Percentiles rank a stretch among this genome's conserved stretches.
These are phyloP conservation scores for Lepidium aucheri DNA, from an alignment of 345 rosid genomes.

Conservation along the genomic window DNA sequence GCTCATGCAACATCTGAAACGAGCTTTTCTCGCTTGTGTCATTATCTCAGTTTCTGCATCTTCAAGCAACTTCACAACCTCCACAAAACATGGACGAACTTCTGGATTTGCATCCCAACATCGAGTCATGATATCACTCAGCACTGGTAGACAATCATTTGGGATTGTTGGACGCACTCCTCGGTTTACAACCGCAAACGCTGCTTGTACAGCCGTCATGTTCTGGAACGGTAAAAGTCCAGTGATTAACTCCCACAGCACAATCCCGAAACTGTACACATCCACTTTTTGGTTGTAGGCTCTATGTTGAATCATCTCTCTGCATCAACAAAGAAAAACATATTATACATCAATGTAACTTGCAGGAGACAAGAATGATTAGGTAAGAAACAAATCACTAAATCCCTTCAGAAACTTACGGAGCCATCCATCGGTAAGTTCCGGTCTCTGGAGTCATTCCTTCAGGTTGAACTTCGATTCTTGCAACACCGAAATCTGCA, in stretches of 20 bases:
- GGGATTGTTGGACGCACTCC: conserved; percentile 33
- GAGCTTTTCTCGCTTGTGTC: conserved; percentile 35
- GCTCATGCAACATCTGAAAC: conserved; percentile 40
- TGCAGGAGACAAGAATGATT: neutral
- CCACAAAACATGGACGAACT: conserved; percentile 31
- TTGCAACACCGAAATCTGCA: conserved; percentile 45
- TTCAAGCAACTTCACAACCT: conserved; percentile 35
- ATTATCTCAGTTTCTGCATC: conserved; percentile 33
- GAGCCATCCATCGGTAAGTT: conserved; percentile 51
- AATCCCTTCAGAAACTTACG: conserved; percentile 28
- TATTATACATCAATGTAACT: neutral
- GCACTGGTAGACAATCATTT: conserved; percentile 31
- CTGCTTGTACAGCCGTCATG: conserved; percentile 38
- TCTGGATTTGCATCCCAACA: conserved; percentile 39
- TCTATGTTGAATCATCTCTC: conserved; percentile 52
- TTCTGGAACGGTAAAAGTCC: conserved; percentile 35
- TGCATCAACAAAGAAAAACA: conserved; percentile 19
- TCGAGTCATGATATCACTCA: conserved; percentile 33
- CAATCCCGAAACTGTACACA: conserved; percentile 51
- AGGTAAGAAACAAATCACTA: neutral
- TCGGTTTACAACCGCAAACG: conserved; percentile 35
- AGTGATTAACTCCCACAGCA: conserved; percentile 47
- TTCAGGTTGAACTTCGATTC: conserved; percentile 36
- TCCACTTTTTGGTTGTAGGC: conserved; percentile 48
- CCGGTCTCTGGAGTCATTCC: conserved; percentile 52